Base-by-base conservation (phyloP, 768 basidiomycete species). In the Clitopilus hobsonii region DNA sequence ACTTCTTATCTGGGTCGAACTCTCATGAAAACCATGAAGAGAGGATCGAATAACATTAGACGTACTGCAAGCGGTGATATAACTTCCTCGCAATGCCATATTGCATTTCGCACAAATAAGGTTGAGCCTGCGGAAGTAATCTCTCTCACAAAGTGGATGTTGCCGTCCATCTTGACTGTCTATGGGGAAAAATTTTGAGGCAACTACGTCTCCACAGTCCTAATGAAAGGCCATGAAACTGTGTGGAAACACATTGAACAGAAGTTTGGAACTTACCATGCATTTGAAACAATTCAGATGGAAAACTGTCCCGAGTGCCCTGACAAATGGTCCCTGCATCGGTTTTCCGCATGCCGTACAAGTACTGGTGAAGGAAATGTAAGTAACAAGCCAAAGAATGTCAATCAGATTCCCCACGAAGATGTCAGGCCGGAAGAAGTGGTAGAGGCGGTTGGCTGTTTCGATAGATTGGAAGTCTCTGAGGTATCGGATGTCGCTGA, bases 271-370 rank as follows among this genome's bases (percentile, higher is more conserved):
- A 74, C 89, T 61, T 63, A 97, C 96, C 82, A 92, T 82, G 79
- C 97, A 99, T 65, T 91, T 91, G 82, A 99, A 99, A 75, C 97
- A 99, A 62, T 91, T 90, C n/a, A 98, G 71, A 71, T 99, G 97
- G 67, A 87, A 98, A 22, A 98, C 93, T 0, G 91, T 89, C 55
- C 91, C 88, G 51, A 99, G 76, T 0, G 97, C 97, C 56, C 97
- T 83, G 29, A 99, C 97, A 71, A 98, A 98, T 48, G 95, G 94
- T 11, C 97, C 96, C 57, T 94, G 88, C 84, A 98, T 90, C 32
- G 84, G 72, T 65, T 86, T 85, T 36, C 84, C 85, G 64, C 90
- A 91, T 11, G 90, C 82, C 23, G 86, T 83, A 65, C 90, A 92
- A 70, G 81, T 77, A 61, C 89, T 90, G 61, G 57, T 51, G 56